These are phyloP conservation scores for Anthracocystis walkeri DNA, from an alignment of 1,284 basidiomycete species.

Conservation along the genomic window DNA sequence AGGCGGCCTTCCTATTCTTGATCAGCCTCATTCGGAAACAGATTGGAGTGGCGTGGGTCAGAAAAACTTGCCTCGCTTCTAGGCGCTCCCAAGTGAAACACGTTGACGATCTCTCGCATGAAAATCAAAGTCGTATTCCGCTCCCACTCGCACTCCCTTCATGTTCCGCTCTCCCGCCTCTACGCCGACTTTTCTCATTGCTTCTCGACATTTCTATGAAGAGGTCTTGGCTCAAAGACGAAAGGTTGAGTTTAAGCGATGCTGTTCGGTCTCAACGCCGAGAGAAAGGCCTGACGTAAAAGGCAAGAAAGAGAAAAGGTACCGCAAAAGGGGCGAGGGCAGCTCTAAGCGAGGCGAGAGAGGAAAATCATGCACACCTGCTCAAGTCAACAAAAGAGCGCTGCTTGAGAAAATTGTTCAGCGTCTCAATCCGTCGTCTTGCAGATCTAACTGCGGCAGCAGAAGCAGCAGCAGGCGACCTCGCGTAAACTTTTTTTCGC, in stretches of 20 bases:
- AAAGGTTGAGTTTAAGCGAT: no score
- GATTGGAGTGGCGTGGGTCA: background rate
- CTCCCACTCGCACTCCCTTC: background rate
- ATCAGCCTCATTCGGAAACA: no score
- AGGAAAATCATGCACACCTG: no score
- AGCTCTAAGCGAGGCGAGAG: background rate
- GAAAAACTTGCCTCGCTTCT: no score
- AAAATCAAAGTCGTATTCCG: background rate
- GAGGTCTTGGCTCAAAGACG: no score
- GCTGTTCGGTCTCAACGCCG: no score
- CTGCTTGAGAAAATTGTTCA: background rate
- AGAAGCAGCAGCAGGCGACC: background rate
- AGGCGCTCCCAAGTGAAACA: conserved; percentile 1
- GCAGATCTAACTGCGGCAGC: background rate
- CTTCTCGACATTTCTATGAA: no score
- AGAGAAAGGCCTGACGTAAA: no score
- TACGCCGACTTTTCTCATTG: no score
- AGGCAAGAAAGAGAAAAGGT: background rate
- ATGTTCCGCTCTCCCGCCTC: background rate
- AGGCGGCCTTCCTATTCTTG: no score
- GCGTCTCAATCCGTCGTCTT: conserved; percentile 1
- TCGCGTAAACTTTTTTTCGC: conserved; percentile 6
- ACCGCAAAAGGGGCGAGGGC: background rate
- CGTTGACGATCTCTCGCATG: conserved; percentile 7
- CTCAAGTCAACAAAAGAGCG: background rate